Conservation (phyloP, 441 rosid species). For the Flueggea neowawraea region DNA sequence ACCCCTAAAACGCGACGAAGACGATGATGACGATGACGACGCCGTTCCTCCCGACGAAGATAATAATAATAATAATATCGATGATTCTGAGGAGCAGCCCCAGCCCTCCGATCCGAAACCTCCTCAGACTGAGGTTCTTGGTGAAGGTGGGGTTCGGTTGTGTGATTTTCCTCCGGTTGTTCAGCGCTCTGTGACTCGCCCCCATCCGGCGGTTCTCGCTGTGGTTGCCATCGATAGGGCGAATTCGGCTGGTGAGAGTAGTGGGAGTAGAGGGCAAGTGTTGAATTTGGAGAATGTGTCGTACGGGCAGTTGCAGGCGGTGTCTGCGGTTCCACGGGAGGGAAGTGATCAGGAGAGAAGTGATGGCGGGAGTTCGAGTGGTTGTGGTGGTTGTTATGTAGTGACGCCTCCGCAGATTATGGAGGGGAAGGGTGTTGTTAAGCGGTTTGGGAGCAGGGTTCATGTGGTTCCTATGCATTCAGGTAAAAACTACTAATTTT, state of each 20-base stretch:
- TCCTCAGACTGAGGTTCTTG: constrained; percentile 42
- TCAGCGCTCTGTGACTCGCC: constrained; percentile 61
- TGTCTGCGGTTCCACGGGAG: constrained; percentile 63
- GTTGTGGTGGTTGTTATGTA: constrained; percentile 44
- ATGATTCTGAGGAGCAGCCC: constrained; percentile 30
- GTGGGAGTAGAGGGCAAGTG: constrained; percentile 22
- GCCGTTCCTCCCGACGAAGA: constrained; percentile 57
- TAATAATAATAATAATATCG: constrained; percentile 8
- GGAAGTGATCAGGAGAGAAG: constrained; percentile 23
- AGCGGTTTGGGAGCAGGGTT: constrained; percentile 63
- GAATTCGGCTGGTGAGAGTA: constrained; percentile 30
- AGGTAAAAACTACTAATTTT: constrained; percentile 34
- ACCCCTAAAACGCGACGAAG: constrained; percentile 27
- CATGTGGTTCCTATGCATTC: constrained; percentile 93
- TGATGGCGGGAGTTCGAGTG: not conserved
- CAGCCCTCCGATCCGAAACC: constrained; percentile 46
- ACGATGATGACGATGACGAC: constrained; percentile 27
- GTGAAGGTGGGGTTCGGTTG: constrained; percentile 55
- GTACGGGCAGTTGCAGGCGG: constrained; percentile 77
- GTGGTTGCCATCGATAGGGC: constrained; percentile 61
- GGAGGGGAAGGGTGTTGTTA: constrained; percentile 88
- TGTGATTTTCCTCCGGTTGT: constrained; percentile 67
- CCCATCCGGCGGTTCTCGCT: constrained; percentile 65
- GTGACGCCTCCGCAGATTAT: constrained; percentile 68
- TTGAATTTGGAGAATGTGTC: constrained; percentile 74